Evolutionary conservation across 306 rosid species (phyloP), one percentile per base, ranked within the genome.

Genomic region (Crotalaria pallida): DNA sequence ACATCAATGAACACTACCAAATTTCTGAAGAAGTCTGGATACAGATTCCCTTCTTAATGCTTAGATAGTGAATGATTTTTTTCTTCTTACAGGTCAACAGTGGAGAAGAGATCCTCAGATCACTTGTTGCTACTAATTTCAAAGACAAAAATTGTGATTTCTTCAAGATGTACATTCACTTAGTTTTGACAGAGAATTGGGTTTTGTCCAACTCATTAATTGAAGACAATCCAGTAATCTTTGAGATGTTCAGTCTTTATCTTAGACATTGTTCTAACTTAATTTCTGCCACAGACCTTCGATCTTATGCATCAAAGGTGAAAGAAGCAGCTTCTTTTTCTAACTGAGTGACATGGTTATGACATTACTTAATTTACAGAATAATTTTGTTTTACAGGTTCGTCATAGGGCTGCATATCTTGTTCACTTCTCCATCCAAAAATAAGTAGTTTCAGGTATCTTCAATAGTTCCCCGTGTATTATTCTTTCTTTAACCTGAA

Each of bases 231-330:
- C 84, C 72, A 27, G 83, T 67, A 13, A 70, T 83, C 41, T 60
- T 75, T 52, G 92, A 87, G 75, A 84, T 84, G 96, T 88, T 89
- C 85, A 71, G 84, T 29, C 80, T 65, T 16, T 91, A 47, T 69
- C 84, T 90, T 38, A 64, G 81, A 82, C 78, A 84, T 58, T 94
- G 97, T 78, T 88, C 92, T 60, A 85, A 77, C 79, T 84, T 84
- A 41, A 90, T 94, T 65, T 59, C 92, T 65, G 86, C 88, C 33
- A 84, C 97, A 0, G 96, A 94, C 77, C 81, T 94, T 74, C 84
- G 98, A 67, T 62, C 92, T 13, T 87, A 79, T 71, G 92, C 98
- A 31, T 72, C 98, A 2, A 88, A 88, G 98, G 97, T 94, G 45
- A 76, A 41, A 58, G 77, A 60, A 58, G 44, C 53, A 41, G 5